Percentiles rank a stretch among this genome's conserved stretches.
phyloP scores from a whole-genome alignment of 1,284 basidiomycete species.

The Coriolopsis trogii region DNA sequence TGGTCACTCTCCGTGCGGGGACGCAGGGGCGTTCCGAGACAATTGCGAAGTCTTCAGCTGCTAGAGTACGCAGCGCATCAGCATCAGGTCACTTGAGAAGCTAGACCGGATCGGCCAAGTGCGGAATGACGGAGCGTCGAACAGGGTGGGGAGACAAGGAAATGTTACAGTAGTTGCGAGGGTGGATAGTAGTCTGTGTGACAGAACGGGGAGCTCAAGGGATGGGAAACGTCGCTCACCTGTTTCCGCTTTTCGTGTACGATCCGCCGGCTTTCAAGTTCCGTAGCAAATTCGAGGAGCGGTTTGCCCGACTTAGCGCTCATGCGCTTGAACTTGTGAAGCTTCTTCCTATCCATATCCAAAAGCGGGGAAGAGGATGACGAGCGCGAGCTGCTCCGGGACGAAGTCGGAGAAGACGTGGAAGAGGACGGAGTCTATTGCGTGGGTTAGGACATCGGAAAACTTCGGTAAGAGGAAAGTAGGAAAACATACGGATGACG shows the following conservation, averaged over 20 bases:
- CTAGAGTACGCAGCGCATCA: background rate
- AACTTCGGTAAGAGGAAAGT: background rate
- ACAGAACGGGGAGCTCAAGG: background rate
- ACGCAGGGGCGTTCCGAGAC: conserved; percentile 14
- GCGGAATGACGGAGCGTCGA: background rate
- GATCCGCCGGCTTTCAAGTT: conserved; percentile 15
- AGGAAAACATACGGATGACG: conserved; percentile 5
- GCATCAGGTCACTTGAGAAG: background rate
- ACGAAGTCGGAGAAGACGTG: background rate
- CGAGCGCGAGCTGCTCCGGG: conserved; percentile 7
- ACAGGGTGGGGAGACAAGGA: background rate
- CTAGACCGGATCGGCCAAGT: background rate
- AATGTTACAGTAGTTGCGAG: background rate
- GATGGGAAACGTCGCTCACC: background rate
- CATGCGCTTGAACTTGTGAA: conserved; percentile 15
- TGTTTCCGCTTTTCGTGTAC: conserved; percentile 14
- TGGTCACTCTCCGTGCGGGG: too few relatives aligned
- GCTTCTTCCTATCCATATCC: conserved; percentile 1
- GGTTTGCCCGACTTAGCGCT: conserved; percentile 14
- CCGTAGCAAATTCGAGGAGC: conserved; percentile 18
- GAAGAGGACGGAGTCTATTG: background rate
- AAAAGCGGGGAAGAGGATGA: background rate
- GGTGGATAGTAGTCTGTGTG: background rate
- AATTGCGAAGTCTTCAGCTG: conserved; percentile 18
- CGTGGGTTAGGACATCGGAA: background rate